Percentiles rank a stretch among this genome's conserved stretches.
These are phyloP conservation scores for Fusarium falciforme DNA, from an alignment of 2,329 filamentous ascomycete species.

Conservation along the genomic window DNA sequence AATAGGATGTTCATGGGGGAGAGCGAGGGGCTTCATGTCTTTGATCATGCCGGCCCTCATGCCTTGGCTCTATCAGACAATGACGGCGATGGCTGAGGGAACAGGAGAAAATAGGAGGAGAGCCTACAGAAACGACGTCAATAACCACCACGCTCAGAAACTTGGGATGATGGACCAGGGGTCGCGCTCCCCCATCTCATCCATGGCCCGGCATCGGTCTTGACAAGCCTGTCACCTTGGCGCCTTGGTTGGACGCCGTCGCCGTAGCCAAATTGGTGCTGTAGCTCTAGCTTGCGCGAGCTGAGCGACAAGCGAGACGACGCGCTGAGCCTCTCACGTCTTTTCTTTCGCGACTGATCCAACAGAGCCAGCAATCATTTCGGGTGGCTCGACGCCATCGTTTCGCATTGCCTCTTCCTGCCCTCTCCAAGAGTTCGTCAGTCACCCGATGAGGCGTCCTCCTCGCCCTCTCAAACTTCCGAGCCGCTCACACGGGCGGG, in stretches of 20 bases:
- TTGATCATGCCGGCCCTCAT: slow-evolving; percentile 6
- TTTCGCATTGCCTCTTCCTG: slow-evolving; percentile 19
- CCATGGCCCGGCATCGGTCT: slow-evolving; percentile 18
- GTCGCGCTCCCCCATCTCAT: slow-evolving; percentile 3
- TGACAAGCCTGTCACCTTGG: slow-evolving; percentile 31
- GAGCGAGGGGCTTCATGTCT: slow-evolving; percentile 10
- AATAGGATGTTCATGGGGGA: slow-evolving; percentile 19
- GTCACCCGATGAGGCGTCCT: not conserved
- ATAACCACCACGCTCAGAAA: slow-evolving; percentile 15
- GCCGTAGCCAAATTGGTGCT: not conserved
- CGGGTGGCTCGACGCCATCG: slow-evolving; percentile 26
- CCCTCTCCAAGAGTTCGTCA: not conserved
- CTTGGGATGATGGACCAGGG: slow-evolving; percentile 35
- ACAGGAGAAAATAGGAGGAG: not conserved
- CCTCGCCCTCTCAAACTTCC: not conserved
- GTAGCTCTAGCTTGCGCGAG: slow-evolving; percentile 16
- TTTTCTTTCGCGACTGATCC: not conserved
- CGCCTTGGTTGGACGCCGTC: slow-evolving; percentile 34
- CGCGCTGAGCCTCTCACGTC: not conserved
- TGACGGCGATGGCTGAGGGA: slow-evolving; percentile 10
- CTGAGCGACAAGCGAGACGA: not conserved
- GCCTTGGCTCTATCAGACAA: not conserved
- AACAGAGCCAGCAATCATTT: not conserved
- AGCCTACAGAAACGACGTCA: slow-evolving; percentile 1
- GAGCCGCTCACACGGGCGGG: not conserved